Conservation (phyloP, 2,329 filamentous ascomycete species). For the Fusarium sp. region DNA sequence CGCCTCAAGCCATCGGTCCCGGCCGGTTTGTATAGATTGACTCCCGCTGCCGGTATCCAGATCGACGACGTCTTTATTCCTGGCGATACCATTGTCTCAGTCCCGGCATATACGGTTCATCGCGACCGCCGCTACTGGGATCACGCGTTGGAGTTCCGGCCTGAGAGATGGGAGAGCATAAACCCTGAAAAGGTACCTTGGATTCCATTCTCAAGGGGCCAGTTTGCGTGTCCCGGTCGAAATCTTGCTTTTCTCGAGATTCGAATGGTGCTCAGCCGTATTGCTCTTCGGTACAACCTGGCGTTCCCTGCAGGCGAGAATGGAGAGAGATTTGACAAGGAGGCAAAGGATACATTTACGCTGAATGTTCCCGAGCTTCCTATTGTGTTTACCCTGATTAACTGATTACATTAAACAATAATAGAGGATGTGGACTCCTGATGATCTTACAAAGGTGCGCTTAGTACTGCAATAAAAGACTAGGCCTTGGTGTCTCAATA, state of each 20-base stretch:
- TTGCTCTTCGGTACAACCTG: slow-evolving; percentile 2
- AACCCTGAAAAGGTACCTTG: slow-evolving; percentile 3
- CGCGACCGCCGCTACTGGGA: slow-evolving; percentile 3
- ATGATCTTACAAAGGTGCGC: too few relatives aligned
- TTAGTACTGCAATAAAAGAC: too few relatives aligned
- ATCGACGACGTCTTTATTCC: slow-evolving; percentile 2
- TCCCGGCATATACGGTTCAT: slow-evolving; percentile 2
- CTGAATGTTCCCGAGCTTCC: slow-evolving; percentile 5
- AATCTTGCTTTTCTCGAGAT: slow-evolving; percentile 8
- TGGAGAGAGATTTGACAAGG: slow-evolving; percentile 4
- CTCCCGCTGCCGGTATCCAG: not conserved
- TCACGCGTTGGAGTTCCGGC: not conserved
- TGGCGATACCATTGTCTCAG: not conserved
- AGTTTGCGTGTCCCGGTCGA: slow-evolving; percentile 4
- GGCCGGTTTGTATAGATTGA: not conserved
- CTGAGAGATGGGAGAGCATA: not conserved
- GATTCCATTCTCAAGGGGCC: slow-evolving; percentile 13
- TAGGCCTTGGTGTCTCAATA: too few relatives aligned
- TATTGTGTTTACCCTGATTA: slow-evolving; percentile 1
- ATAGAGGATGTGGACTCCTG: too few relatives aligned
- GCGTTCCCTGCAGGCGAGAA: not conserved
- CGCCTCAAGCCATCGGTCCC: slow-evolving; percentile 5
- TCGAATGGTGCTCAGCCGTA: slow-evolving; percentile 5
- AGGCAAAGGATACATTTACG: slow-evolving; percentile 7
- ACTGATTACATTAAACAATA: too few relatives aligned